Evolutionary conservation across 106 monocot species (phyloP), one percentile per base, ranked within the genome.

Genomic region (Hemerocallis citrina): DNA sequence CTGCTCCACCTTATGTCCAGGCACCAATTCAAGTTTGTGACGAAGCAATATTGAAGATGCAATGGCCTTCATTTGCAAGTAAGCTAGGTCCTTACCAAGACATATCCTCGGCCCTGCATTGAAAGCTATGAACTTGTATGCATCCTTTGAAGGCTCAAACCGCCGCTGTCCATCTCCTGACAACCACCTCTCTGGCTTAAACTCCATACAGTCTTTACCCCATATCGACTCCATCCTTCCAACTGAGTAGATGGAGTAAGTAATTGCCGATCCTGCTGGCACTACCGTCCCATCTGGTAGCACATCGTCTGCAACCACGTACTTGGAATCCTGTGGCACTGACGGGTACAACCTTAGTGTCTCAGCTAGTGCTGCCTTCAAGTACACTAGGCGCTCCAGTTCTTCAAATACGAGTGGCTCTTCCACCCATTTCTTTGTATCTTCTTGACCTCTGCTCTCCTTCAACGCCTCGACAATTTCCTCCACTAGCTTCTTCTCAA

Each of bases 41-140:
- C 93, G 70, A 33, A 88, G 73, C 61, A 93, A 71, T 50, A 93
- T 74, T 0, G 85, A 63, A 1, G 93, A 72, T 3, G 85, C 93
- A 27, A 93, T 82, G 34, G 88, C 70, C 62, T 82, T 93, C 93
- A 93, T 93, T 69, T 93, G 92, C 25, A 88, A 76, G 72, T 93
- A 88, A 7, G 93, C 93, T 39, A 93, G 57, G 59, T 88, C 88
- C 65, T 93, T 88, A 15, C 93, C 93, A 43, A 93, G 50, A 46
- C 93, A 93, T 7, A 74, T 79, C 68, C 93, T 73, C 23, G 93
- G 93, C 36, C 93, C 93, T 0, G 79, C 93, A 51, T 93, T 93
- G 81, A 93, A 93, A 12, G 85, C 85, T 55, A 93, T 77, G 66
- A 93, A 93, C 51, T 68, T 60, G 66, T 83, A 92, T 19, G 64